phyloP scores from a whole-genome alignment of 495 filamentous ascomycete species.

The Glonium stellatum region DNA sequence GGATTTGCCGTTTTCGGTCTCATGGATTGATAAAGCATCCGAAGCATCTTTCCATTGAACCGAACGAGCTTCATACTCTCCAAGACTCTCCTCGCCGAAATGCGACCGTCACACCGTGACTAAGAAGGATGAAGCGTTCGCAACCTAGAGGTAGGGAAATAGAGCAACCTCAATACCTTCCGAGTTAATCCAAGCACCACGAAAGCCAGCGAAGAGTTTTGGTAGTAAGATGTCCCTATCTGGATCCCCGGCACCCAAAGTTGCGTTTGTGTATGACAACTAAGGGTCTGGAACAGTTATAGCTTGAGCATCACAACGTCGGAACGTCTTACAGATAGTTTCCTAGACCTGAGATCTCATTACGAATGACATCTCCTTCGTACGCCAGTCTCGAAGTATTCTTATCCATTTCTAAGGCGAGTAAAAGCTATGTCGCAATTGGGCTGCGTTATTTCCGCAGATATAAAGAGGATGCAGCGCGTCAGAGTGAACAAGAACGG shows the following conservation, averaged over 20 bases:
- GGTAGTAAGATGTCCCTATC: not conserved
- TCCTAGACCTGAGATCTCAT: not conserved
- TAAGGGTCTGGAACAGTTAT: not conserved
- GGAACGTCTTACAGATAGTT: not conserved
- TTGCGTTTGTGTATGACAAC: not conserved
- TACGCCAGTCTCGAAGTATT: not conserved
- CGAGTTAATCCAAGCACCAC: not conserved
- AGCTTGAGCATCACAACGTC: not conserved
- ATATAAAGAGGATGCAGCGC: not conserved
- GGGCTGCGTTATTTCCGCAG: not conserved
- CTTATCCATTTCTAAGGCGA: not conserved
- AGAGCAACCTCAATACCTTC: not conserved
- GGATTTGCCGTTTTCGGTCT: not conserved
- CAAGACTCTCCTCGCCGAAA: not conserved
- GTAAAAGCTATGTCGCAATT: not conserved
- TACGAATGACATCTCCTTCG: not conserved
- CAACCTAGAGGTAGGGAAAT: not conserved
- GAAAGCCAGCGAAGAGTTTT: not conserved
- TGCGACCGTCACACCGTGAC: not conserved
- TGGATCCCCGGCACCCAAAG: not conserved
- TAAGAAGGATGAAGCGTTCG: not conserved
- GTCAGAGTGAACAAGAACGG: not conserved
- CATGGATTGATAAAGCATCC: not conserved
- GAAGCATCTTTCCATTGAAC: not conserved
- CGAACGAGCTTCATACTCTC: not conserved